These are phyloP conservation scores for Bisporella sp. DNA, from an alignment of 2,329 filamentous ascomycete species.

Conservation along the genomic window DNA sequence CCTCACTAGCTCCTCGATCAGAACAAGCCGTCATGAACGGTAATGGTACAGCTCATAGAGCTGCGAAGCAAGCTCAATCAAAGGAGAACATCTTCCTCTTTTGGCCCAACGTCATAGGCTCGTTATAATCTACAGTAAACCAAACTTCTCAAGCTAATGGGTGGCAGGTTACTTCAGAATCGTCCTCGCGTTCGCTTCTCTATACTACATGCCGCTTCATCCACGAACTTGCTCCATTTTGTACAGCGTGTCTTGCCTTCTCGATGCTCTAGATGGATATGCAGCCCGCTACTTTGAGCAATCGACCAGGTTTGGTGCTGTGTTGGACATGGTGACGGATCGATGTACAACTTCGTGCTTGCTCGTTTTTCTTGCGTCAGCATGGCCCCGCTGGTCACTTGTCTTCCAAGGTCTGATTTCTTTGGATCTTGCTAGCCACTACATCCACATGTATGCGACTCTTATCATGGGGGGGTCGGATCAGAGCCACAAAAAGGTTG, in stretches of 20 bases:
- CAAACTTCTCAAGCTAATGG: slow-evolving; percentile 9
- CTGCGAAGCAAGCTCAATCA: slow-evolving; percentile 31
- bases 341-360: slow-evolving; percentile 94
- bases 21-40: slow-evolving; percentile 33
- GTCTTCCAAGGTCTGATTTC: slow-evolving; percentile 91
- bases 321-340: slow-evolving; percentile 98
- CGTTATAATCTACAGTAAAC: slow-evolving; percentile 32
- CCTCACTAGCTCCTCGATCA: slow-evolving; percentile 18
- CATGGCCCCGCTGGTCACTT: slow-evolving; percentile 90
- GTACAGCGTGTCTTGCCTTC: slow-evolving; percentile 89
- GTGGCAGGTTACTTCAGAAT: slow-evolving; percentile 66
- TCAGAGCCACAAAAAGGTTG: slow-evolving; percentile 86
- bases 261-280: slow-evolving; percentile 91
- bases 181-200: slow-evolving; percentile 76
- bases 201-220: slow-evolving; percentile 99
- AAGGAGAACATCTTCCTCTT: slow-evolving; percentile 77
- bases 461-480: slow-evolving; percentile 76
- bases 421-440: slow-evolving; percentile 90
- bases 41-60: slow-evolving; percentile 35
- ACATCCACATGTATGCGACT: slow-evolving; percentile 98
- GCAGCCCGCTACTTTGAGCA: slow-evolving; percentile 85
- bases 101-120: slow-evolving; percentile 71
- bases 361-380: slow-evolving; percentile 88
- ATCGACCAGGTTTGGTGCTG: slow-evolving; percentile 90
- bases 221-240: slow-evolving; percentile 89